Evolutionary conservation across 1,284 basidiomycete genomes (phyloP).

Genomic region (Ustilago shanxiensis): DNA sequence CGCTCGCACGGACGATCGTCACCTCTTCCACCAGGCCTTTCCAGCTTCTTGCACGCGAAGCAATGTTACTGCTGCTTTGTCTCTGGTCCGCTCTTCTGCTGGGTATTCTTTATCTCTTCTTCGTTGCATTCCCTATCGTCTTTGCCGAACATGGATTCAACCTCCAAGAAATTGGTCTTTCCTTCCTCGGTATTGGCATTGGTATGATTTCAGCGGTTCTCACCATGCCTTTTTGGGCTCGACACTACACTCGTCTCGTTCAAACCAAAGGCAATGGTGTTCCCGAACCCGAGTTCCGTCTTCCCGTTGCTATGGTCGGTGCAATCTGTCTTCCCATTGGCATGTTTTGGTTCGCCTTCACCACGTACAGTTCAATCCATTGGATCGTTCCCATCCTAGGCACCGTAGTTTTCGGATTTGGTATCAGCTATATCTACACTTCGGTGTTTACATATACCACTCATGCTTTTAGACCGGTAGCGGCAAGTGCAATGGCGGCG

Average conservation of each 20-base stretch:
- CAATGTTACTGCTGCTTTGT: constrained; percentile 41
- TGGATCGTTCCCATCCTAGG: constrained; percentile 59
- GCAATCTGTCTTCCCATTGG: constrained; percentile 44
- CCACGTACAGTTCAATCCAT: constrained; percentile 46
- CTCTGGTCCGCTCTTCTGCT: constrained; percentile 47
- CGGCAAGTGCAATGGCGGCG: constrained; percentile 57
- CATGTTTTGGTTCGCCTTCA: constrained; percentile 61
- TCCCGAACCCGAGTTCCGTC: constrained; percentile 55
- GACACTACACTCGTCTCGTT: constrained; percentile 72
- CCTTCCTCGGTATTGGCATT: constrained; percentile 52
- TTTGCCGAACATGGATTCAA: constrained; percentile 56
- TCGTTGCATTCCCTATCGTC: constrained; percentile 57
- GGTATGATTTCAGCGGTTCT: constrained; percentile 51
- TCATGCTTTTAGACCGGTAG: constrained; percentile 50
- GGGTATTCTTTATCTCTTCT: constrained; percentile 55
- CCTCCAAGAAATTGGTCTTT: constrained; percentile 46
- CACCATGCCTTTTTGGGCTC: constrained; percentile 71
- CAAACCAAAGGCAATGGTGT: constrained; percentile 73
- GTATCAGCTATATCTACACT: constrained; percentile 50
- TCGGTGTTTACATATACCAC: constrained; percentile 50
- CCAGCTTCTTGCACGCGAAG: constrained; percentile 31
- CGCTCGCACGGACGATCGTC: constrained; percentile 23
- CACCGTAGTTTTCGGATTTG: constrained; percentile 43
- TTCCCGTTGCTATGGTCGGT: constrained; percentile 54
- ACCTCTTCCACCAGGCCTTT: constrained; percentile 35